Conservation (phyloP, 257 asterid species). For the Solanum chiquidenum region DNA sequence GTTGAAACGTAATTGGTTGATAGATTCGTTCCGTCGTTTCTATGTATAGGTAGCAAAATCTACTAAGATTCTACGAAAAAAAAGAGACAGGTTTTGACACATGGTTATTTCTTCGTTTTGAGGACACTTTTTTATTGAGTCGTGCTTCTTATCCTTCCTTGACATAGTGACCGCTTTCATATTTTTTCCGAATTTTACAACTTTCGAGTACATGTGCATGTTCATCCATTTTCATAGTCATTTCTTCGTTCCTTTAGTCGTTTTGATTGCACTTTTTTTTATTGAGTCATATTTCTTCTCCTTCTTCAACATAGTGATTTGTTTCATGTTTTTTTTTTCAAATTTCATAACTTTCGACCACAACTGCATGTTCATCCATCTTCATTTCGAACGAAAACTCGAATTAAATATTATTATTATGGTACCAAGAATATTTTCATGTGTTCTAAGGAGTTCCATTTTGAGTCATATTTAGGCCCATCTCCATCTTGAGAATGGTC, state of each 20-base stretch:
- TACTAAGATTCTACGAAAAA: fast-evolving
- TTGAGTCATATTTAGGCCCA: not conserved
- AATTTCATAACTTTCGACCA: not conserved
- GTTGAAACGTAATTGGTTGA: too few relatives aligned
- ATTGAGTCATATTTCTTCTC: not conserved
- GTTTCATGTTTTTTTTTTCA: not conserved
- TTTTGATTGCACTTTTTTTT: not conserved
- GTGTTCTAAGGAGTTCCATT: not conserved
- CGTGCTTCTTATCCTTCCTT: too few relatives aligned
- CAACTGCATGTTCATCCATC: not conserved
- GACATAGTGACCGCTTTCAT: too few relatives aligned
- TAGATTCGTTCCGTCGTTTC: too few relatives aligned
- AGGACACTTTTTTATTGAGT: not conserved
- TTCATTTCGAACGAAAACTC: not conserved
- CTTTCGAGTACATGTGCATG: too few relatives aligned
- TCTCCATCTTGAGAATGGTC: not conserved
- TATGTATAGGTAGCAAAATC: too few relatives aligned
- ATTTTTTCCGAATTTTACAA: too few relatives aligned
- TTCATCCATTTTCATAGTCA: too few relatives aligned
- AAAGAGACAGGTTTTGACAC: too few relatives aligned
- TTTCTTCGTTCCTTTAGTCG: not conserved
- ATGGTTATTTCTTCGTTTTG: not conserved
- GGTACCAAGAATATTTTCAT: not conserved
- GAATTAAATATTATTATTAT: not conserved
- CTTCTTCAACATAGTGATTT: not conserved